Conservation (phyloP, 306 rosid species). For the Psophocarpus tetragonolobus region DNA sequence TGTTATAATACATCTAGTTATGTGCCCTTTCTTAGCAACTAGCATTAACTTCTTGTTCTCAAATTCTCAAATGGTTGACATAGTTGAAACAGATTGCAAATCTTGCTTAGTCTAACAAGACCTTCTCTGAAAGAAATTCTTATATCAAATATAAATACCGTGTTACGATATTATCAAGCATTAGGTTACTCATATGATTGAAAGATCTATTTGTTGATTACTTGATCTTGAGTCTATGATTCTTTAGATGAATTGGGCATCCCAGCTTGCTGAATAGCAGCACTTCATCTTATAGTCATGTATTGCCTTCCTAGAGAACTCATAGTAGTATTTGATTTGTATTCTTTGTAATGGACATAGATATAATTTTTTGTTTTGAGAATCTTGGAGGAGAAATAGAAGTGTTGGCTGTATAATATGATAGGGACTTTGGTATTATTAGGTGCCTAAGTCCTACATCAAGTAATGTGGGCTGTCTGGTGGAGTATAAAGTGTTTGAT, state of each 20-base stretch:
- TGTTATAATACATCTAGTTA: not conserved
- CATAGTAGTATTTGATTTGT: not conserved
- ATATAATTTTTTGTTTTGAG: not conserved
- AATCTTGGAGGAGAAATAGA: not conserved
- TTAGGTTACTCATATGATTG: not conserved
- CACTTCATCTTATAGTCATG: not conserved
- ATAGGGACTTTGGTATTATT: too few relatives aligned
- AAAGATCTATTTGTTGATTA: not conserved
- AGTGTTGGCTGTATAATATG: conserved; percentile 1
- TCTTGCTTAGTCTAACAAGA: not conserved
- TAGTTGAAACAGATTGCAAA: not conserved
- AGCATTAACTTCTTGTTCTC: conserved; percentile 4
- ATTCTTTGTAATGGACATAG: not conserved
- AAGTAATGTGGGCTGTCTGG: too few relatives aligned
- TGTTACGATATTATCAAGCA: not conserved
- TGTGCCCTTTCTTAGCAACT: not conserved
- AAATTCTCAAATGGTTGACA: not conserved
- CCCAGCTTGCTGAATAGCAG: not conserved
- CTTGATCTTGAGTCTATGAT: not conserved
- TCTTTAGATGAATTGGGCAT: not conserved
- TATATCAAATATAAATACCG: not conserved
- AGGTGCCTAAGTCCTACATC: too few relatives aligned
- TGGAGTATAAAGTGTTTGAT: too few relatives aligned
- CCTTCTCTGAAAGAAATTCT: not conserved
- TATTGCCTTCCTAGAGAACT: not conserved